Evolutionary conservation across 2,329 filamentous ascomycete species (phyloP), one percentile per base, ranked within the genome.

Genomic region (Aureobasidium sp.): DNA sequence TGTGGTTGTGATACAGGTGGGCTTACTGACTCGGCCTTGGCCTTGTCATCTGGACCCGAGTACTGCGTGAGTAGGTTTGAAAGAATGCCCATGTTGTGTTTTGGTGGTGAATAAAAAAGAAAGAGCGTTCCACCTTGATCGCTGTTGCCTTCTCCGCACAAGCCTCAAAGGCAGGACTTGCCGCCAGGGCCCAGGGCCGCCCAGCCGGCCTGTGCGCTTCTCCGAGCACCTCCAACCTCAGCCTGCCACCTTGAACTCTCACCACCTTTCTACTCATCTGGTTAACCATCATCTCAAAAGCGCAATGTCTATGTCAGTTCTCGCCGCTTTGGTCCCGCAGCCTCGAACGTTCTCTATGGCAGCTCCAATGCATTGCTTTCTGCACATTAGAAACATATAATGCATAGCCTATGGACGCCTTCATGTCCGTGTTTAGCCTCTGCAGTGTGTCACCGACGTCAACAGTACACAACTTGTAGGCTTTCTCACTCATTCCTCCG

Each of bases 61-160:
- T 48, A 41, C 14, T 37, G 27, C 5, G 50, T 27, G 11, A 61
- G 36, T 8, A 61, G 30, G 21, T 49, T 57, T 8, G 59, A 61
- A 2, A 61, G 50, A 29, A 54, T 54, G 36, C 59, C 59, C 59
- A 61, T 61, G n/a, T 36, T 61, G 39, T 49, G 21, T 30, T 30
- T 21, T 49, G 44, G 16, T 41, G 16, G 16, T 32, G 34, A 11
- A 32, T 14, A 27, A 59, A 48, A 21, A 39, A 39, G 44, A 49
- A 59, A 41, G 55, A 39, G 42, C 42, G 27, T 39, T 10, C 25
- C 54, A 48, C 54, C 54, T 58, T 58, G 54, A 58, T 44, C 21
- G 41, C 14, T 34, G 27, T 44, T 45, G 37, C 53, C 47, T 48
- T 58, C 54, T 58, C 54, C 54, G 54, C 21, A 21, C 21, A 21